Evolutionary conservation across 1,139 yeast genomes (phyloP), one percentile per base, ranked within the genome.

Genomic region (Yamadazyma sp.): DNA sequence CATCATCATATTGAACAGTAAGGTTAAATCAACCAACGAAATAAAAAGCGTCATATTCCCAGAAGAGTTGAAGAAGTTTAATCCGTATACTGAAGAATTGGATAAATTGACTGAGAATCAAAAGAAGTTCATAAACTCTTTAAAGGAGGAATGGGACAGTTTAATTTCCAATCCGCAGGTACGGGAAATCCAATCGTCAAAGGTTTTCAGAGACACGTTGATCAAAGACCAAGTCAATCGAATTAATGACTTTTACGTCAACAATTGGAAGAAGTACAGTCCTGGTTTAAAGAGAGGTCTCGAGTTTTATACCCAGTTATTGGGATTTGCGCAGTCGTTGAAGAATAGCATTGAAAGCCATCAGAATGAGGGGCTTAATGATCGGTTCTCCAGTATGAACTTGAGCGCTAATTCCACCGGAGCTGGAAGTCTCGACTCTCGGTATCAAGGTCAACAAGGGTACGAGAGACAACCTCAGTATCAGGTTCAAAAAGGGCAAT

Each of bases 41-140:
- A 73, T 83, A 40, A 73, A 73, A 48, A 64, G 69, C 21, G 63
- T 68, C 26, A 71, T 87, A 15, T 90, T 90, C 57, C 77, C 81
- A 12, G 75, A 78, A 40, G 96, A 89, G 57, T 64, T 92, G 47
- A 78, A 75, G 37, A 92, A 92, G 59, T 92, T 88, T 56, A 76
- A 77, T 28, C 86, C 86, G 0, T 81, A 79, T 49, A 79, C 79
- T 39, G 67, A 73, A 3, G 77, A 95, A 39, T 67, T 92, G 29
- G 87, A 82, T 33, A 77, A 80, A 4, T 77, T 92, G 12, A 72
- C 83, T 14, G 73, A 70, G 34, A 80, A 80, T 37, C 96, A 89
- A 55, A 71, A 73, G 32, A 61, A 65, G 4, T 61, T 82, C 25
- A 70, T 88, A 22, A 64, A 66, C 35, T 78, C 76, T 15, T 66